phyloP scores from a whole-genome alignment of 2,329 filamentous ascomycete species.

The Calonectria pauciramosa region DNA sequence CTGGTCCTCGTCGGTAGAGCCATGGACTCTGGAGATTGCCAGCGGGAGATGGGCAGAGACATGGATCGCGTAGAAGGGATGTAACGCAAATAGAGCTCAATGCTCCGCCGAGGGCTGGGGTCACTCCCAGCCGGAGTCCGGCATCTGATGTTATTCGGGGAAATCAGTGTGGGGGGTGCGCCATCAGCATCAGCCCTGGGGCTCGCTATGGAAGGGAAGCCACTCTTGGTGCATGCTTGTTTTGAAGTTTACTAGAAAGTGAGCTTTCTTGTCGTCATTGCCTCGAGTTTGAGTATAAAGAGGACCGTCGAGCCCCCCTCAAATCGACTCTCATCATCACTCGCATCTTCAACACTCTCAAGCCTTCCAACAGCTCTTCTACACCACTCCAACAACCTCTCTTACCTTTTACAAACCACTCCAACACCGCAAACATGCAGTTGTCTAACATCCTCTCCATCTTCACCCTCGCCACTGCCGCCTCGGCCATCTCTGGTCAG shows the following conservation, averaged over 20 bases:
- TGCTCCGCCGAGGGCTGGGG: neutral
- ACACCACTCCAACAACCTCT: constrained; percentile 7
- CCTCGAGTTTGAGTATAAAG: constrained; percentile 38
- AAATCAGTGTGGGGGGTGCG: constrained; percentile 32
- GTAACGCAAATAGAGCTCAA: constrained; percentile 14
- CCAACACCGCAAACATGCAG: constrained; percentile 57
- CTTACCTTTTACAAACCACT: constrained; percentile 27
- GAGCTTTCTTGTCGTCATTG: neutral
- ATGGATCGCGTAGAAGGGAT: neutral
- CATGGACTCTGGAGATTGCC: neutral
- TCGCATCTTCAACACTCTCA: constrained; percentile 20
- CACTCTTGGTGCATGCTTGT: constrained; percentile 31
- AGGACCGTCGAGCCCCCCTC: constrained; percentile 24
- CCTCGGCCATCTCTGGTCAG: constrained; percentile 53
- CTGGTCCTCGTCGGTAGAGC: neutral
- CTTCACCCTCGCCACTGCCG: constrained; percentile 54
- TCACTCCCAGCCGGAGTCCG: neutral
- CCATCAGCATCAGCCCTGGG: constrained; percentile 36
- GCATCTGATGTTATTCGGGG: constrained; percentile 32
- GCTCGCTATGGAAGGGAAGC: constrained; percentile 32
- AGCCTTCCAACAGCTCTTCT: constrained; percentile 19
- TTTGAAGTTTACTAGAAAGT: constrained; percentile 30
- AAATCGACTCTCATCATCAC: constrained; percentile 24
- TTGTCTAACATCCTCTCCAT: constrained; percentile 56
- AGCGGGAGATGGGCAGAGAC: constrained; percentile 1